Evolutionary conservation across 352 stramenopile genomes (phyloP), one percentile per base, ranked within the genome.

Genomic region (Ophiocytium majus): DNA sequence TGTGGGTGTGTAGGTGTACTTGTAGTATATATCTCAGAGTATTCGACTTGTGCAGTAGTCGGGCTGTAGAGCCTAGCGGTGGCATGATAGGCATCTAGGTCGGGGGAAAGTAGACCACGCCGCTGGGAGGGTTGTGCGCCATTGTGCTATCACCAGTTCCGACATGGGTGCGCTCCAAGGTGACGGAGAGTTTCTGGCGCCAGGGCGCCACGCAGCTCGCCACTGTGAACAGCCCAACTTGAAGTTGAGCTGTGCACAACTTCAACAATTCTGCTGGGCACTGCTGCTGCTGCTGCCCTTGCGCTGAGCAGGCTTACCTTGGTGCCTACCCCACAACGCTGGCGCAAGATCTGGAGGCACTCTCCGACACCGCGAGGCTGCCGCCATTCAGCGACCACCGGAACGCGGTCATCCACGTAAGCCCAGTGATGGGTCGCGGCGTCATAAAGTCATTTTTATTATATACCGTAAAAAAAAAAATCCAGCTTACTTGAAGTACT

Each of bases 291-390:
- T 57, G 5, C 43, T 57, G 43, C 43, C 5, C 14, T 5, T 57
- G 5, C 14, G 5, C 14, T 57, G 43, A 14, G 43, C 79, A 76
- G 32, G 37, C 82, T 35, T 86, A 88, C 1, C 85, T 95, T 0
- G 85, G 83, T 1, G 71, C 83, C 49, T 96, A 95, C 79, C 92
- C 92, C 33, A 94, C 92, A 31, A 91, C 91, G 0, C 86, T 95
- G n/a, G 85, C 91, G 0, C 85, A 94, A 85, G 92, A 96, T 82
- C 82, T 83, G 10, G 76, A 71, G n/a, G 86, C 91, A 83, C 85
- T 95, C n/a, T 64, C 81, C 37, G 75, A 71, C 43, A 37, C 0
- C 83, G 23, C 0, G 28, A 43, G 23, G 33, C 63, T 83, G 9
- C 75, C 64, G 9, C 63, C 28, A 23, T 64, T 50, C 35, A 81